Conservation (phyloP, 139 green algal genomes). For the Tetradesmus obliquus region DNA sequence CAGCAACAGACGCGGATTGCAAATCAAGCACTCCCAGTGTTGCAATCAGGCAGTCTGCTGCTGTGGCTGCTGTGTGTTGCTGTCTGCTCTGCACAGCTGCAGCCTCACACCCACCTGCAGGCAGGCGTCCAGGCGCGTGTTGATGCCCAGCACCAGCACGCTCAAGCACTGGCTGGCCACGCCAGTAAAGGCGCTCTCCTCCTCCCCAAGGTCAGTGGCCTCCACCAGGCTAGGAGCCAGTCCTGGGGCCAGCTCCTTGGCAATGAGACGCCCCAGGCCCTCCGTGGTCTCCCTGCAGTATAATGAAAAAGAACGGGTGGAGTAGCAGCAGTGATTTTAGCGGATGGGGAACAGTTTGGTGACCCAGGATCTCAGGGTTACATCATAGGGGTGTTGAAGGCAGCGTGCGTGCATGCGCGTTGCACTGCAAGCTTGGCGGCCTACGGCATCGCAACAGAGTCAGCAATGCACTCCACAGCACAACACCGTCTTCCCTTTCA, state of each 20-base stretch:
- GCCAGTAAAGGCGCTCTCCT: constrained; percentile 86
- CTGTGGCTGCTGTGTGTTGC: neutral
- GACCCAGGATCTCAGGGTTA: no score
- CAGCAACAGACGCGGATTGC: no score
- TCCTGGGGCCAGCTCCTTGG: constrained; percentile 50
- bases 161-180: constrained; percentile 82
- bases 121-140: constrained; percentile 87
- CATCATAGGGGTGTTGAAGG: no score
- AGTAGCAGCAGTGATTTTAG: neutral
- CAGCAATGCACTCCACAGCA: no score
- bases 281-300: constrained; percentile 82
- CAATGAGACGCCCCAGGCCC: constrained; percentile 68
- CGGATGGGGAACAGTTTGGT: no score
- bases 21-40: no score
- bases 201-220: constrained; percentile 80
- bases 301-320: constrained; percentile 56
- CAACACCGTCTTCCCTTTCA: neutral
- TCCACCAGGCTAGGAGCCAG: constrained; percentile 17
- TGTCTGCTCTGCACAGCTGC: neutral
- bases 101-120: constrained; percentile 65
- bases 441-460: no score
- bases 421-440: no score
- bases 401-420: no score
- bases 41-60: neutral
- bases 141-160: constrained; percentile 89